These are phyloP conservation scores for Ramaria rubella DNA, from an alignment of 768 basidiomycete species.

Conservation along the genomic window DNA sequence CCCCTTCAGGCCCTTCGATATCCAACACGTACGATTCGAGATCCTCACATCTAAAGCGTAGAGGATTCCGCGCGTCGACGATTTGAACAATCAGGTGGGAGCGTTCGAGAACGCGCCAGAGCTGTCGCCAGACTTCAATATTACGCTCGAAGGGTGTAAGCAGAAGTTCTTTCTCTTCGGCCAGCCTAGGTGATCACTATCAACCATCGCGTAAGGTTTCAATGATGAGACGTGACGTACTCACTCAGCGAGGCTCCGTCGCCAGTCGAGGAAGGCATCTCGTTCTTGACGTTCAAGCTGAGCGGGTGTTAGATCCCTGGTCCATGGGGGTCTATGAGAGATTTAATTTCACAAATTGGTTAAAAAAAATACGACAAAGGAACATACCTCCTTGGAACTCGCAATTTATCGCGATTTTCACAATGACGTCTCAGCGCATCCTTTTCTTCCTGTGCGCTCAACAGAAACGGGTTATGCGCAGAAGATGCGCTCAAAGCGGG, in stretches of 20 bases:
- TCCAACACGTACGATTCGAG: conserved; percentile 81
- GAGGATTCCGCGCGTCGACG: conserved; percentile 92
- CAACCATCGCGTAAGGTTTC: neutral
- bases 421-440: conserved; percentile 66
- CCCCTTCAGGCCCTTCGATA: conserved; percentile 76
- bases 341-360: neutral
- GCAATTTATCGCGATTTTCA: conserved; percentile 64
- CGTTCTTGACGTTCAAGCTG: conserved; percentile 88
- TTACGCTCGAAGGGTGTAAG: conserved; percentile 96
- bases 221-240: conserved; percentile 25
- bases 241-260: conserved; percentile 85
- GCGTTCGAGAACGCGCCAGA: conserved; percentile 94
- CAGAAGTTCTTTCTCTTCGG: conserved; percentile 81
- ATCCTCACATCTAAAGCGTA: conserved; percentile 89
- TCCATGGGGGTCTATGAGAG: conserved; percentile 70
- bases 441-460: conserved; percentile 76
- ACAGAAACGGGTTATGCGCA: conserved; percentile 76
- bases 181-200: conserved; percentile 46
- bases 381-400: conserved; percentile 63
- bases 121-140: conserved; percentile 95
- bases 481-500: conserved; percentile 30
- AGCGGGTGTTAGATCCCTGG: conserved; percentile 61
- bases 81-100: conserved; percentile 95
- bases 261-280: conserved; percentile 87
- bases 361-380: neutral